A percentile compares a stretch with the other conserved stretches of the same genome.
These are phyloP conservation scores for Ceriops tagal DNA, from an alignment of 345 rosid genomes.

Conservation along the genomic window DNA sequence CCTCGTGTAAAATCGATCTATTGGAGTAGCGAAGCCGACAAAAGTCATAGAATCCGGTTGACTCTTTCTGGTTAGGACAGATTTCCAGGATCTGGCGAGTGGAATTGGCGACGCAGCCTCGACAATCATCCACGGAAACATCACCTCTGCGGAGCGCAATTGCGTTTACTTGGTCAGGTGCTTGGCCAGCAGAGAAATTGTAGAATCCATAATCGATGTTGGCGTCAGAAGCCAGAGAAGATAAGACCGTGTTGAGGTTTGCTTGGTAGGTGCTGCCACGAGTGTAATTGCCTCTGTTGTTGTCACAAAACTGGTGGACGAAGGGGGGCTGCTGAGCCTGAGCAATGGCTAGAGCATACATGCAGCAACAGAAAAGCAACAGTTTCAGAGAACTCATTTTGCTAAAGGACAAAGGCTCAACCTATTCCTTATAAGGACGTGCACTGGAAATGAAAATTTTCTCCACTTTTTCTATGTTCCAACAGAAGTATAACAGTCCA, in stretches of 20 bases:
- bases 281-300: conserved; percentile 29
- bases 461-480: no score
- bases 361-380: neutral
- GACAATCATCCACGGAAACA: neutral
- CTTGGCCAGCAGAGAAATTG: conserved; percentile 37
- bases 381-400: neutral
- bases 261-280: conserved; percentile 33
- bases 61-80: conserved; percentile 17
- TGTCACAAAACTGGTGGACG: no score
- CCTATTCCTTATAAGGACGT: no score
- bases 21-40: conserved; percentile 15
- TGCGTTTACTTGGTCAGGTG: conserved; percentile 16
- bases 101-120: neutral
- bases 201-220: conserved; percentile 28
- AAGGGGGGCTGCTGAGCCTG: conserved; percentile 1
- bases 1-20: neutral
- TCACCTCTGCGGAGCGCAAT: conserved; percentile 24
- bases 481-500: no score
- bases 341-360: conserved; percentile 1
- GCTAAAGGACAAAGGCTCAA: no score
- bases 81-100: neutral
- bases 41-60: neutral
- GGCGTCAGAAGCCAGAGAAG: conserved; percentile 31
- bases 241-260: conserved; percentile 40
- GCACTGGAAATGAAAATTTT: no score